Conservation (phyloP, 1,284 basidiomycete genomes). For the Serendipita sp. region DNA sequence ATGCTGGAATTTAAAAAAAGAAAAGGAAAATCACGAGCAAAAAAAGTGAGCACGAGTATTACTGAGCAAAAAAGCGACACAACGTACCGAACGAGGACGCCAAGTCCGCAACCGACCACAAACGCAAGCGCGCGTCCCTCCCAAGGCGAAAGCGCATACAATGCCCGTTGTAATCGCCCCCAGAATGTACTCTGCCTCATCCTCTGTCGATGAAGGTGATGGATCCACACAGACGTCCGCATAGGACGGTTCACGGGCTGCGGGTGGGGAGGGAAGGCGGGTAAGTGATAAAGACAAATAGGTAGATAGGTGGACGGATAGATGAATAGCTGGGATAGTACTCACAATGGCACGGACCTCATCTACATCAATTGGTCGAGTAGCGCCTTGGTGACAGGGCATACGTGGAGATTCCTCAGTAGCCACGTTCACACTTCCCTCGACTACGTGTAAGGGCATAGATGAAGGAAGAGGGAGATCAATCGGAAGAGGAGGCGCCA, state of each 20-base stretch:
- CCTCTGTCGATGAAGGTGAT: background rate
- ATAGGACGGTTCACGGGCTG: background rate
- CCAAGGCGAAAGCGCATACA: conserved; percentile 61
- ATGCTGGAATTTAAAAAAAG: background rate
- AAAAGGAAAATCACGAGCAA: background rate
- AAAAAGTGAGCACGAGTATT: background rate
- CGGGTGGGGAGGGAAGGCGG: no score
- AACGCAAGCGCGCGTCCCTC: conserved; percentile 66
- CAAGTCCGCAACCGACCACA: conserved; percentile 39
- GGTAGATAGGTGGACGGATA: background rate
- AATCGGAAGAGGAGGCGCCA: background rate
- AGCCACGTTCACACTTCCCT: background rate
- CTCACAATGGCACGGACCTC: background rate
- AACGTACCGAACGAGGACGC: background rate
- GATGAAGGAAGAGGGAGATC: no score
- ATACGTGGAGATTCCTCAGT: background rate
- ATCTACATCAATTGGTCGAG: background rate
- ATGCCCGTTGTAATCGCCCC: conserved; percentile 42
- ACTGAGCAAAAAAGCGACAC: background rate
- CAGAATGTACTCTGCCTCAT: conserved; percentile 28
- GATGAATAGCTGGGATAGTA: background rate
- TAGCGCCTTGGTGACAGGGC: background rate
- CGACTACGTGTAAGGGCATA: no score
- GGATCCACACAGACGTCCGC: background rate
- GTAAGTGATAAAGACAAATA: background rate